phyloP scores from a whole-genome alignment of 1,284 basidiomycete genomes.

The Ustilago crameri region DNA sequence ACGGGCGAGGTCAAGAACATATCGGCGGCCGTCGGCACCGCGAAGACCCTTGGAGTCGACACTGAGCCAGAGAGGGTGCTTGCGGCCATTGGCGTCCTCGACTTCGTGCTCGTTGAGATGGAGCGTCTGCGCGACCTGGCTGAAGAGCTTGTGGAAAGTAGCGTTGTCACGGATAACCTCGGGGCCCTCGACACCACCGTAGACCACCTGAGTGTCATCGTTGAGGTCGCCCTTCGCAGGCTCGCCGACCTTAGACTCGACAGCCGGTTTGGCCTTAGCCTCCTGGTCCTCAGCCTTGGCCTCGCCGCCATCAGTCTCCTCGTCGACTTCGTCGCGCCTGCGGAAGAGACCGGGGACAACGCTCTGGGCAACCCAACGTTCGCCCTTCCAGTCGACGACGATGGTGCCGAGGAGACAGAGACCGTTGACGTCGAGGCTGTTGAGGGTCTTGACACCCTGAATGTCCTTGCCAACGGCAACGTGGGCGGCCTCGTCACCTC shows the following conservation, averaged over 20 bases:
- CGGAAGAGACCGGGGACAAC: constrained; percentile 74
- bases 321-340: constrained; percentile 62
- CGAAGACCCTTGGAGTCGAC: constrained; percentile 74
- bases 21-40: constrained; percentile 73
- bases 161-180: constrained; percentile 69
- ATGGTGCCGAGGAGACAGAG: constrained; percentile 69
- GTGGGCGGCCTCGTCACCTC: constrained; percentile 73
- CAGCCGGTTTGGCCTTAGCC: constrained; percentile 32
- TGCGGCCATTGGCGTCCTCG: constrained; percentile 69
- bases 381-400: constrained; percentile 73
- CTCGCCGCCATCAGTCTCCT: constrained; percentile 40
- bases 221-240: constrained; percentile 70
- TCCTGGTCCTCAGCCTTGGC: constrained; percentile 39
- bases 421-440: constrained; percentile 71
- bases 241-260: constrained; percentile 83
- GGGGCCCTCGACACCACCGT: constrained; percentile 72
- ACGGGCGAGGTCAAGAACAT: constrained; percentile 73
- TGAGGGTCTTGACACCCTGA: constrained; percentile 72
- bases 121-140: constrained; percentile 71
- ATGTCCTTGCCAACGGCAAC: constrained; percentile 74
- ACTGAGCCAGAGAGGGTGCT: constrained; percentile 72
- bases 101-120: constrained; percentile 72
- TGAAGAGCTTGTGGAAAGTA: constrained; percentile 72
- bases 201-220: constrained; percentile 69
- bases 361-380: constrained; percentile 74